A percentile compares a stretch with the other conserved stretches of the same genome.
Evolutionary conservation across 352 stramenopile genomes (phyloP).

Genomic region (Globisporangium splendens): DNA sequence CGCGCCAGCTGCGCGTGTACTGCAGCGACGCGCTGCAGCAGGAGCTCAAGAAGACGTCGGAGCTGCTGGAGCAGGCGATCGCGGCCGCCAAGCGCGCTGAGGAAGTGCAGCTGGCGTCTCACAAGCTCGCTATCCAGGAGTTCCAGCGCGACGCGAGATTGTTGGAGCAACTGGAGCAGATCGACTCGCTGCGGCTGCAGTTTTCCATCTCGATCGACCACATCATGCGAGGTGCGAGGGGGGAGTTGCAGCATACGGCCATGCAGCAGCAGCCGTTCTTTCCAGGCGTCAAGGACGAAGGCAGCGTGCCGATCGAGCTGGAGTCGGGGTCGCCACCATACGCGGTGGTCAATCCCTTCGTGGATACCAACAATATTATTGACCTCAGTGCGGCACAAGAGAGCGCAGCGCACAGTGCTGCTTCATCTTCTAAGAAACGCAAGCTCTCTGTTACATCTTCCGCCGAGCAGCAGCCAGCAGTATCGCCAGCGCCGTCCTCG

Average conservation of each 20-base stretch:
- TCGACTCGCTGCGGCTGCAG: constrained; percentile 15
- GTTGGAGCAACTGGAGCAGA: constrained; percentile 9
- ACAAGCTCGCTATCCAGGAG: constrained; percentile 8
- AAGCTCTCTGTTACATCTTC: constrained; percentile 10
- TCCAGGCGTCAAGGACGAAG: constrained; percentile 7
- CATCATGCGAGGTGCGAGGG: constrained; percentile 5
- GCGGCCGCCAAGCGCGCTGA: constrained; percentile 13
- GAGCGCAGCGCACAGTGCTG: not conserved
- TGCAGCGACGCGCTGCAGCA: constrained; percentile 18
- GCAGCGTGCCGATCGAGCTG: not conserved
- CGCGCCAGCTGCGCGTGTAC: constrained; percentile 16
- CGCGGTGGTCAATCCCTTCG: not conserved
- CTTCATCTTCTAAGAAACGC: constrained; percentile 9
- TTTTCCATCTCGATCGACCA: constrained; percentile 16
- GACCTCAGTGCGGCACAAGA: constrained; percentile 5
- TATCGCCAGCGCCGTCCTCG: not conserved
- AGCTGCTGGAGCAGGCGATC: constrained; percentile 13
- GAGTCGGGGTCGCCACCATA: not conserved
- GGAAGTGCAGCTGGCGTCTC: constrained; percentile 18
- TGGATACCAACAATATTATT: constrained; percentile 5
- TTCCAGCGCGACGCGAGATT: constrained; percentile 14
- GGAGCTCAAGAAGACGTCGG: constrained; percentile 13
- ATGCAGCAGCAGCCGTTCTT: not conserved
- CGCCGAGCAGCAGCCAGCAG: constrained; percentile 3
- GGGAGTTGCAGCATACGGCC: not conserved